These are phyloP conservation scores for Fusarium buxicola DNA, from an alignment of 2,329 filamentous ascomycete species.

Conservation along the genomic window DNA sequence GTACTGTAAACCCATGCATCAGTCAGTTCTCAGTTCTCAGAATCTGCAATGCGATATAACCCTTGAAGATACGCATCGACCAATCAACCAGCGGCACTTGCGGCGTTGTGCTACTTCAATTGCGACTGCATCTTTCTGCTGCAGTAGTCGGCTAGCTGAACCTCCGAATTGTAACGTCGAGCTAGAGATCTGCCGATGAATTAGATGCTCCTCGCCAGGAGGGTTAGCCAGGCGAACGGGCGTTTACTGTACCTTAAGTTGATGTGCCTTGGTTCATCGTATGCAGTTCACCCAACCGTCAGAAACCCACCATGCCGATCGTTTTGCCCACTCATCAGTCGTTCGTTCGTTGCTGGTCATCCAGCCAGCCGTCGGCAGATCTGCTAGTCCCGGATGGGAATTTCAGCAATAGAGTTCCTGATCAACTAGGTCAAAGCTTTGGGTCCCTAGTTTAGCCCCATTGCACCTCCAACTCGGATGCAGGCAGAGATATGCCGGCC, in stretches of 20 bases:
- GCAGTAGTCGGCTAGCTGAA: neutral
- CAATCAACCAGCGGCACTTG: constrained; percentile 19
- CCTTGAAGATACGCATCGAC: constrained; percentile 16
- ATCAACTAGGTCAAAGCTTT: constrained; percentile 28
- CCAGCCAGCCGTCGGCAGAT: constrained; percentile 15
- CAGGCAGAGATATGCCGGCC: constrained; percentile 25
- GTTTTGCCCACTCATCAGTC: constrained; percentile 11
- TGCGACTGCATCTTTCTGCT: neutral
- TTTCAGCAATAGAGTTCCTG: constrained; percentile 25
- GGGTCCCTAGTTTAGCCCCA: constrained; percentile 25
- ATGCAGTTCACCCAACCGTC: constrained; percentile 13
- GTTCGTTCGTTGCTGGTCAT: neutral
- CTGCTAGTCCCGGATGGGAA: constrained; percentile 9
- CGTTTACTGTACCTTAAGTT: constrained; percentile 11
- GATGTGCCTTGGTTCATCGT: constrained; percentile 12
- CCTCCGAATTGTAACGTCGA: constrained; percentile 1
- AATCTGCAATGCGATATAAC: constrained; percentile 11
- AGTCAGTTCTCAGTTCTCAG: constrained; percentile 26
- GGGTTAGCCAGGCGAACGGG: no score
- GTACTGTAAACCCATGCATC: constrained; percentile 2
- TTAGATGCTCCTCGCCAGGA: constrained; percentile 2
- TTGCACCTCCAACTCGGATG: constrained; percentile 24
- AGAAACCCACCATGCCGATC: constrained; percentile 28
- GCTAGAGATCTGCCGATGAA: neutral
- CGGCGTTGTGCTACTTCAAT: neutral